Base-by-base conservation (phyloP, 2,329 filamentous ascomycete species). In the Alternaria sp. region DNA sequence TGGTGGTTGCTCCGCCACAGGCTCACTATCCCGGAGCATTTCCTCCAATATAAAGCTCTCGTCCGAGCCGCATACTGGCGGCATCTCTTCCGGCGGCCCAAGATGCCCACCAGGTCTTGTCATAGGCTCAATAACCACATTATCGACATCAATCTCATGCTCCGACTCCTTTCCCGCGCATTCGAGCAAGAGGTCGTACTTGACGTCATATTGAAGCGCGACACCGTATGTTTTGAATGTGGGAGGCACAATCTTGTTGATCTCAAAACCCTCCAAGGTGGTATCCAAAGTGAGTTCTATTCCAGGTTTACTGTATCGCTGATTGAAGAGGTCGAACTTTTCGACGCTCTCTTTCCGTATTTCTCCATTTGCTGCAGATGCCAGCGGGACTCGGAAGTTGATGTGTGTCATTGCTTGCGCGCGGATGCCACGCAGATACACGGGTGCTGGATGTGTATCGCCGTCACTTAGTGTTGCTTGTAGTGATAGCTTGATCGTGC, bases 361-460 rank as follows among this genome's bases (percentile, higher is more conserved):
- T 40, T 68, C 62, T 28, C 54, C 59, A 9, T 62, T 56, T 2
- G 67, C 23, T 15, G 59, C 59, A 23, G 23, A 64, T 6, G 51
- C 58, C 13, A 63, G 32, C 19, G 64, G 69, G 5, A 72, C 60
- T n/a, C 69, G 70, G 26, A 64, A 67, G 32, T 30, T 36, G 32
- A 71, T 67, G 32, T 60, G 61, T 3, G 66, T 64, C 3, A 57
- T 57, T 11, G 66, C 67, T 50, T 66, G 66, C 10, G 67, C 70
- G 26, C 67, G 63, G 30, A 74, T 68, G 30, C 70, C 65, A n/a
- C 66, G 71, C 17, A 73, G 69, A 40, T 55, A 61, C 15, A 73
- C 53, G 6, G 67, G 59, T 13, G 67, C 61, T 25, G 67, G 65
- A 5, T 45, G 59, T 8, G 40, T 28, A 3, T 57, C 26, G 11